Evolutionary conservation across 2,329 filamentous ascomycete genomes (phyloP).

Genomic region (Cryphonectria carpinicola): DNA sequence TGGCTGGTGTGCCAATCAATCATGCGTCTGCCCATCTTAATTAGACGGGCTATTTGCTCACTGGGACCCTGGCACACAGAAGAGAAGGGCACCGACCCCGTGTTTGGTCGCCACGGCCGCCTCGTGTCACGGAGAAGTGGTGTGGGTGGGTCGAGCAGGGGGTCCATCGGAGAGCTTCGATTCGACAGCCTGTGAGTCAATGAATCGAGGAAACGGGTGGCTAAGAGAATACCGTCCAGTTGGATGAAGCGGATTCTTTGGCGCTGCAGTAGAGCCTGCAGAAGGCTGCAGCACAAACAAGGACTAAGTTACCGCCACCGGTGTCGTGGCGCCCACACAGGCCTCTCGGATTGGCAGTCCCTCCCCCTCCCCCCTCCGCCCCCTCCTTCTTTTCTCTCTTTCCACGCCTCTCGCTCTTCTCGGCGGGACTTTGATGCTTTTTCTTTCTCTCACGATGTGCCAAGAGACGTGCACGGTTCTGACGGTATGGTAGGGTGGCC

Average conservation of each 20-base stretch:
- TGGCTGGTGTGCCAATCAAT: conserved; percentile 28
- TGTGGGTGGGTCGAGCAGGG: conserved; percentile 23
- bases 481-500: conserved; percentile 15
- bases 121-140: conserved; percentile 26
- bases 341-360: background rate
- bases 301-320: conserved; percentile 5
- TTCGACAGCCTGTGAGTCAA: conserved; percentile 29
- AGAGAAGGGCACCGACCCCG: conserved; percentile 1
- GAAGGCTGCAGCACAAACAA: conserved; percentile 22
- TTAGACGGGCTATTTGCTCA: conserved; percentile 28
- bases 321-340: background rate
- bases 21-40: conserved; percentile 27
- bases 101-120: conserved; percentile 23
- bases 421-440: background rate
- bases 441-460: background rate
- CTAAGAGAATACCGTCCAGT: conserved; percentile 7
- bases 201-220: conserved; percentile 12
- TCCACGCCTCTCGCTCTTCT: background rate
- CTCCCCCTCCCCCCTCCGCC: background rate
- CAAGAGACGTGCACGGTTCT: conserved; percentile 5
- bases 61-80: conserved; percentile 16
- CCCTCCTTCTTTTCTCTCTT: background rate
- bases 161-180: conserved; percentile 17
- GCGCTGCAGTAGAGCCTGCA: conserved; percentile 30
- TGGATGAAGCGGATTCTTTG: conserved; percentile 24